phyloP scores from a whole-genome alignment of 2,329 filamentous ascomycete species.

The Cladosporium sp. region DNA sequence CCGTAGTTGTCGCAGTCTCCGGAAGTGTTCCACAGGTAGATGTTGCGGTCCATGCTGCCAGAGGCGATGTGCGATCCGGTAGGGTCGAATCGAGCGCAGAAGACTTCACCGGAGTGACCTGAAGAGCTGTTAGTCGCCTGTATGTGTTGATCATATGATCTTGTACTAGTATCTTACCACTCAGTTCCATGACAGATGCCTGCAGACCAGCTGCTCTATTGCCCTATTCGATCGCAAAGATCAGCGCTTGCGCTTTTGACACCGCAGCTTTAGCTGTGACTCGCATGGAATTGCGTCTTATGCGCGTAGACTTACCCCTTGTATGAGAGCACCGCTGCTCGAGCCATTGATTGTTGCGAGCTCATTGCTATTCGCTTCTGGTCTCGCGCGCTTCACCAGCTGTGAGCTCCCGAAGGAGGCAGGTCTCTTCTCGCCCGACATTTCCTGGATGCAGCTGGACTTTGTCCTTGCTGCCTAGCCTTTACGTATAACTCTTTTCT shows the following conservation, averaged over 20 bases:
- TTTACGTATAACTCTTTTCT: background rate
- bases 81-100: constrained; percentile 85
- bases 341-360: constrained; percentile 61
- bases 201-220: constrained; percentile 80
- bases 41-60: constrained; percentile 90
- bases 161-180: constrained; percentile 55
- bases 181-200: constrained; percentile 91
- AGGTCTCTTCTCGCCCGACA: constrained; percentile 90
- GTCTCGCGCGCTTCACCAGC: constrained; percentile 87
- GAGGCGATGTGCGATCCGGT: constrained; percentile 88
- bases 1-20: constrained; percentile 96
- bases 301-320: constrained; percentile 47
- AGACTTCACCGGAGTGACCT: constrained; percentile 79
- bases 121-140: constrained; percentile 21
- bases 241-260: constrained; percentile 30
- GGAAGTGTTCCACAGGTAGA: constrained; percentile 92
- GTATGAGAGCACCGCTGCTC: constrained; percentile 64
- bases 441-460: constrained; percentile 43
- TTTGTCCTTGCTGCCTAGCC: background rate
- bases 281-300: background rate
- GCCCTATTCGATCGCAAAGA: constrained; percentile 54
- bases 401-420: constrained; percentile 78
- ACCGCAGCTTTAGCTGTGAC: constrained; percentile 27
- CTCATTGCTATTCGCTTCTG: constrained; percentile 57
- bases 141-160: background rate